A percentile compares a stretch with the other conserved stretches of the same genome.
Conservation (phyloP, 2,329 filamentous ascomycete species). For the Hysterium pulicare region DNA sequence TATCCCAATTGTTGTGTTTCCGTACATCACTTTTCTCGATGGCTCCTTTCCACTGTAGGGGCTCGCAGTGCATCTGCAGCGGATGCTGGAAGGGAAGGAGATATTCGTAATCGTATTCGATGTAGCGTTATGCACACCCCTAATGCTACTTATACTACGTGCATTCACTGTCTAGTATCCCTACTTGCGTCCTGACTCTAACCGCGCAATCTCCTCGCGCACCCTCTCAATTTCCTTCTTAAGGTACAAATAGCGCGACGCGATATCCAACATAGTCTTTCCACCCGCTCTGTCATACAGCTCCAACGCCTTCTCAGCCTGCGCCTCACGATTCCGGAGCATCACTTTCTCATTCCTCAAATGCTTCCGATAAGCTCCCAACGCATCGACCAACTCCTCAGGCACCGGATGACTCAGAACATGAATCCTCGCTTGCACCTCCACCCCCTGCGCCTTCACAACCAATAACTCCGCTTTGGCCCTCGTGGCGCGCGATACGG, state of each 20-base stretch:
- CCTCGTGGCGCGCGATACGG: conserved; percentile 39
- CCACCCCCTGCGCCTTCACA: conserved; percentile 40
- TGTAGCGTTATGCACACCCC: too few species aligned
- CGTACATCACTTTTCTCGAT: too few species aligned
- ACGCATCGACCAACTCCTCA: conserved; percentile 20
- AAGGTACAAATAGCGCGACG: conserved; percentile 37
- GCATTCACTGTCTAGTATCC: too few species aligned
- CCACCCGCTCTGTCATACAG: conserved; percentile 32
- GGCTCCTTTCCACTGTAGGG: too few species aligned
- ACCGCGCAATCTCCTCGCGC: conserved; percentile 25
- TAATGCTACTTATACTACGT: too few species aligned
- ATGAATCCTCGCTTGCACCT: conserved; percentile 37
- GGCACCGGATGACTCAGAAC: conserved; percentile 25
- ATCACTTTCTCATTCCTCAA: conserved; percentile 26
- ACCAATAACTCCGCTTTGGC: conserved; percentile 44
- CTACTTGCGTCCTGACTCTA: conserved; percentile 17
- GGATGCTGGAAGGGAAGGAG: too few species aligned
- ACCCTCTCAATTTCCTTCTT: conserved; percentile 32
- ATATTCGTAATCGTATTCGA: too few species aligned
- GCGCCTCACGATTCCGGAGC: conserved; percentile 28
- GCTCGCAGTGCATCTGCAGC: too few species aligned
- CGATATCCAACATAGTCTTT: conserved; percentile 38
- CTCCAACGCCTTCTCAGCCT: conserved; percentile 32
- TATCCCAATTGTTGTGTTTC: too few species aligned
- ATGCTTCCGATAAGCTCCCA: conserved; percentile 30